phyloP scores from a whole-genome alignment of 495 filamentous ascomycete species.

The Chaetomium cochliodes region DNA sequence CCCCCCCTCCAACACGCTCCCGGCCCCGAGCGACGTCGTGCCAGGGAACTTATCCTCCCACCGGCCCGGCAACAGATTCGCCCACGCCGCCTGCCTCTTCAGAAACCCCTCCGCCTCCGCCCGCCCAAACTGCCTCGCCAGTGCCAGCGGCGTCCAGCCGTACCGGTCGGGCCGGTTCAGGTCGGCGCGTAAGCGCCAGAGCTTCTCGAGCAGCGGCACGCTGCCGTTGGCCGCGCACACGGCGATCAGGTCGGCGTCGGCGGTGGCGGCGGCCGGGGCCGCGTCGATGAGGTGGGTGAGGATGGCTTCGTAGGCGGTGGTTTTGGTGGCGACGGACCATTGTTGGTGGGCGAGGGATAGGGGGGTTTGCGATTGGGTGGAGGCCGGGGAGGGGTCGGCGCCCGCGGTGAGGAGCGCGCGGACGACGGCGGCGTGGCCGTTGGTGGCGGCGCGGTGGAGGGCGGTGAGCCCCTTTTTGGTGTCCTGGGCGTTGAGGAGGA shows the following conservation, averaged over 20 bases:
- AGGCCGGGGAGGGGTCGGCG: constrained; percentile 16
- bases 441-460: constrained; percentile 34
- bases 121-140: constrained; percentile 22
- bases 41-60: constrained; percentile 23
- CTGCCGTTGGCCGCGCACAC: constrained; percentile 29
- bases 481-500: constrained; percentile 25
- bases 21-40: constrained; percentile 3
- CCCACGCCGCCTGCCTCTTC: constrained; percentile 28
- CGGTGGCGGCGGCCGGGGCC: constrained; percentile 8
- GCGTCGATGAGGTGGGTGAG: constrained; percentile 24
- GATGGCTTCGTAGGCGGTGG: constrained; percentile 23
- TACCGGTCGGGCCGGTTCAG: constrained; percentile 28
- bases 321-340: constrained; percentile 23
- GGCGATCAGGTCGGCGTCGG: constrained; percentile 27
- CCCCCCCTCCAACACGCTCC: constrained; percentile 17
- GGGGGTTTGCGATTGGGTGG: constrained; percentile 18
- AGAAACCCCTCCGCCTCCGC: constrained; percentile 23
- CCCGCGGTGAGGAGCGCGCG: constrained; percentile 18
- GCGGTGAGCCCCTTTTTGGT: constrained; percentile 29
- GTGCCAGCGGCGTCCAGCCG: constrained; percentile 33
- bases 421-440: constrained; percentile 27
- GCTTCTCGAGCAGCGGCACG: constrained; percentile 20
- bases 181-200: constrained; percentile 20
- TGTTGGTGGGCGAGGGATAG: constrained; percentile 29
- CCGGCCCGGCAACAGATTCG: constrained; percentile 22